These are phyloP conservation scores for Globisporangium acanthophoron DNA, from an alignment of 352 stramenopile species.

Conservation along the genomic window DNA sequence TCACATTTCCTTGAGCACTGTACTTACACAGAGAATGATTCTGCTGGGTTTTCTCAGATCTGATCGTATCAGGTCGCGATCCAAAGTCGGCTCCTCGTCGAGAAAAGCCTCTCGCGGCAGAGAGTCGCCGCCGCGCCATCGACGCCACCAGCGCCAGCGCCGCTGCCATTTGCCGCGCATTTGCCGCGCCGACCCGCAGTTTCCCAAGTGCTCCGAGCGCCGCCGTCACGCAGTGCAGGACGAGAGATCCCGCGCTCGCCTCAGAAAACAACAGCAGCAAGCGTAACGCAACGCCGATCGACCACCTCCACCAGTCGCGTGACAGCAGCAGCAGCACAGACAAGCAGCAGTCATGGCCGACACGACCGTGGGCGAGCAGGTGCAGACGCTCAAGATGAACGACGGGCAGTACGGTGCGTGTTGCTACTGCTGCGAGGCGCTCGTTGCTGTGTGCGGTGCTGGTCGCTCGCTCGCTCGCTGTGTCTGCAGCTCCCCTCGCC, in stretches of 20 bases:
- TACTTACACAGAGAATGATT: no score
- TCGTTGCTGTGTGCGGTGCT: neutral
- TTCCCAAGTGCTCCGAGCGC: neutral
- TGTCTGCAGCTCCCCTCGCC: neutral
- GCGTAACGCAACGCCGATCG: neutral
- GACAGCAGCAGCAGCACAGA: neutral
- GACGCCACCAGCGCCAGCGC: no score
- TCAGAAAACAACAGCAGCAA: neutral
- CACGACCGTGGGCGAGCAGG: conserved; percentile 8
- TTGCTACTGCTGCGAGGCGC: neutral
- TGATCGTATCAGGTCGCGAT: neutral
- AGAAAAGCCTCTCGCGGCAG: neutral
- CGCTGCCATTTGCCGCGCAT: neutral
- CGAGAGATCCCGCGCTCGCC: no score
- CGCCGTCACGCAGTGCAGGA: no score
- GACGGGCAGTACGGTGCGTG: conserved; percentile 30
- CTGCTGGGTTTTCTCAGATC: no score
- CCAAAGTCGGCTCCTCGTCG: no score
- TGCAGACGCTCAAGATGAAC: conserved; percentile 58
- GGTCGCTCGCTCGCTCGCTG: neutral
- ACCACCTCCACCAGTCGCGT: neutral
- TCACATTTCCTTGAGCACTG: neutral
- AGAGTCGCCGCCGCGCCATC: neutral
- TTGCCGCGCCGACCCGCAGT: neutral
- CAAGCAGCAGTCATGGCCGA: conserved; percentile 9